A percentile compares a stretch with the other conserved stretches of the same genome.
These are phyloP conservation scores for Phytophthora melonis DNA, from an alignment of 352 stramenopile genomes.

Conservation along the genomic window DNA sequence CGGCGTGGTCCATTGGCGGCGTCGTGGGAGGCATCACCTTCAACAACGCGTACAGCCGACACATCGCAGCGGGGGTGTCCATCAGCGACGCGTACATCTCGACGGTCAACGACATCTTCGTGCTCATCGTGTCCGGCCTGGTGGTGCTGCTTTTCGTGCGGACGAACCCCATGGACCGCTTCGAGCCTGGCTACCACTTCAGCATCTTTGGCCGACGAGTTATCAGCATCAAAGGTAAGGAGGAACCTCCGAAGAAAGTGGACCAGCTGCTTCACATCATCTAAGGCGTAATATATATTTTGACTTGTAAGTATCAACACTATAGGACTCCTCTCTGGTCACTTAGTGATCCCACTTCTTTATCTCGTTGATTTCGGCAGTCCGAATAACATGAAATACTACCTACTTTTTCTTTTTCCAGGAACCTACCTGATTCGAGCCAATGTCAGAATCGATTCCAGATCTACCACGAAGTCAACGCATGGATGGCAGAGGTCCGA, in stretches of 20 bases:
- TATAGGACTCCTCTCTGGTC: too few relatives aligned
- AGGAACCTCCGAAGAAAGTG: conserved; percentile 33
- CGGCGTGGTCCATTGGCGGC: conserved; percentile 82
- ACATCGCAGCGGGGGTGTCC: conserved; percentile 45
- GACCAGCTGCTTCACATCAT: conserved; percentile 36
- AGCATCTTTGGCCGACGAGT: conserved; percentile 63
- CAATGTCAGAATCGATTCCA: not conserved
- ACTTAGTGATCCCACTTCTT: not conserved
- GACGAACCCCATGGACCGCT: conserved; percentile 74
- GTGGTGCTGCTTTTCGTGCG: conserved; percentile 69
- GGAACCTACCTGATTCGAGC: not conserved
- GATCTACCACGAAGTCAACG: not conserved
- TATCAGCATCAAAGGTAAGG: conserved; percentile 64
- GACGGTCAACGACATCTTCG: conserved; percentile 78
- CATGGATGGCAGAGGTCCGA: not conserved
- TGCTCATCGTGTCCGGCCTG: conserved; percentile 56
- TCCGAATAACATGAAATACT: not conserved
- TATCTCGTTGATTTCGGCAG: not conserved
- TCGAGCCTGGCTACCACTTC: conserved; percentile 76
- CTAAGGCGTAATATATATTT: conserved; percentile 3
- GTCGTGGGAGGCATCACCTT: conserved; percentile 80
- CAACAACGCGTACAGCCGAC: conserved; percentile 59
- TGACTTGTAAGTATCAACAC: not conserved
- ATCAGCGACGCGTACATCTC: conserved; percentile 67
- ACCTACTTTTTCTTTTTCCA: not conserved